These are phyloP conservation scores for Phytopythium sindhum DNA, from an alignment of 352 stramenopile species.

Conservation along the genomic window DNA sequence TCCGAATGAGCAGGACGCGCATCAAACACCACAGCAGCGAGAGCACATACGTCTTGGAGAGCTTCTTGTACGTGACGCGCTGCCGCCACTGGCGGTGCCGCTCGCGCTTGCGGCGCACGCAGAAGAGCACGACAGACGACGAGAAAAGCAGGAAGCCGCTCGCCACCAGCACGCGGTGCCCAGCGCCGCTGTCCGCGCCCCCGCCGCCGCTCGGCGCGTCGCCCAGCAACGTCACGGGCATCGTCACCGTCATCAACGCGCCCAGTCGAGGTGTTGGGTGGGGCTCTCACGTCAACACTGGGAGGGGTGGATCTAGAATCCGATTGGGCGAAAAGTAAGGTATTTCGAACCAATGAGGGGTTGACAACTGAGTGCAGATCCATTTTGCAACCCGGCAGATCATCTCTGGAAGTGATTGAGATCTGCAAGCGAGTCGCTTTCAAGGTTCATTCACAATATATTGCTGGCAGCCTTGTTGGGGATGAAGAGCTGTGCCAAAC, in stretches of 20 bases:
- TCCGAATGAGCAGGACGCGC: neutral
- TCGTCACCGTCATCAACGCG: neutral
- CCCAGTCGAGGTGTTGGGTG: neutral
- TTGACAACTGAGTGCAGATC: neutral
- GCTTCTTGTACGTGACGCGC: constrained; percentile 82
- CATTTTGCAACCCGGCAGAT: neutral
- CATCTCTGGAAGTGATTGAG: neutral
- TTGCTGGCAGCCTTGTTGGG: neutral
- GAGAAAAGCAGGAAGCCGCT: constrained; percentile 76
- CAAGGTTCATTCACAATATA: too few relatives aligned
- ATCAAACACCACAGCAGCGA: neutral
- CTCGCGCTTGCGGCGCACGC: constrained; percentile 58
- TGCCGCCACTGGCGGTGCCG: constrained; percentile 67
- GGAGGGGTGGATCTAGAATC: neutral
- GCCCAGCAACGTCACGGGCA: neutral
- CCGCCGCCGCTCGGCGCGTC: neutral
- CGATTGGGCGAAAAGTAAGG: neutral
- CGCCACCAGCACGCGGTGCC: constrained; percentile 36
- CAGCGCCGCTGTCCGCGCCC: neutral
- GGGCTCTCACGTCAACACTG: neutral
- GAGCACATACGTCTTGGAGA: constrained; percentile 67
- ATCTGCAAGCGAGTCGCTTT: too few relatives aligned
- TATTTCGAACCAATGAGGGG: neutral
- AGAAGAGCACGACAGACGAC: constrained; percentile 60
- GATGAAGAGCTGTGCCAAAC: neutral